Evolutionary conservation across 1,284 basidiomycete species (phyloP).

Genomic region (Lignosus rhinocerotis): DNA sequence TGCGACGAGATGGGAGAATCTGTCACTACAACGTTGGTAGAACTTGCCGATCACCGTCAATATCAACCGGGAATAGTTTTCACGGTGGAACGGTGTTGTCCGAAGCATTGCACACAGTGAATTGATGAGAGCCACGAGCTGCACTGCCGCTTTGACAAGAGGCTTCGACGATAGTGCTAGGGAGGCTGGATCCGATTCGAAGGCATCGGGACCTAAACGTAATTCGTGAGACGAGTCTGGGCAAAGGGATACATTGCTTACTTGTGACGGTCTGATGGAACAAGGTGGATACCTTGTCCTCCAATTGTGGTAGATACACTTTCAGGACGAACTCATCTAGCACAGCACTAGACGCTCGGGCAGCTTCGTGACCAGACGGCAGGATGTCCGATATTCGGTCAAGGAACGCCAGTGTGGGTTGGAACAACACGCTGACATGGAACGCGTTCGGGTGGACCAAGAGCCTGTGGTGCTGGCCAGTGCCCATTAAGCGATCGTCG

Average conservation of each 20-base stretch:
- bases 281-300: conserved; percentile 88
- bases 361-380: conserved; percentile 73
- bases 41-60: conserved; percentile 96
- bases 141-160: conserved; percentile 81
- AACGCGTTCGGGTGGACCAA: conserved; percentile 93
- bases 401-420: conserved; percentile 89
- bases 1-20: conserved; percentile 78
- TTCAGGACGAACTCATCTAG: conserved; percentile 94
- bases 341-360: conserved; percentile 71
- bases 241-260: conserved; percentile 29
- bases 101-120: conserved; percentile 91
- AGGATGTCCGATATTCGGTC: conserved; percentile 71
- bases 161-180: conserved; percentile 65
- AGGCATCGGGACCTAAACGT: conserved; percentile 74
- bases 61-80: conserved; percentile 92
- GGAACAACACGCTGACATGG: conserved; percentile 92
- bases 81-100: conserved; percentile 94
- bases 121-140: conserved; percentile 89
- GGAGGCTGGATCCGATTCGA: conserved; percentile 74
- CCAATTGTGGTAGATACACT: conserved; percentile 92
- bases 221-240: neutral
- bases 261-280: conserved; percentile 88
- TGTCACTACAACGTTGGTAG: conserved; percentile 90
- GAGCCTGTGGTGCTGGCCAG: conserved; percentile 79
- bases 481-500: conserved; percentile 72